Evolutionary conservation across 352 stramenopile genomes (phyloP), one percentile per base, ranked within the genome.

Genomic region (Globisporangium nagaii): DNA sequence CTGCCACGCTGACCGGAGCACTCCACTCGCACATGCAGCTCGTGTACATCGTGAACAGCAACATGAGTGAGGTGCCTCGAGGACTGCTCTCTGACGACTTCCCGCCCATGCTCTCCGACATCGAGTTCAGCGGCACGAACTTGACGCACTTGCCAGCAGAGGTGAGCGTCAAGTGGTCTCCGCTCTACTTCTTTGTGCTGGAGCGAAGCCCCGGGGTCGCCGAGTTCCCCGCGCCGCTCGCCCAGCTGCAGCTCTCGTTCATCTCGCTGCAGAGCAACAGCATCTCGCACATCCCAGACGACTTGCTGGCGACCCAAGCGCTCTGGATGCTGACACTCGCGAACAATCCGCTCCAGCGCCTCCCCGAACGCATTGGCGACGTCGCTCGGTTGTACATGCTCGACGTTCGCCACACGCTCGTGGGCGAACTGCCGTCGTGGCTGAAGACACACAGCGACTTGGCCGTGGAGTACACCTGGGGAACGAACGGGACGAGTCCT

Each of bases 91-190:
- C 62, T 1, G n/a, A 13, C 4, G 53, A 77, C n/a, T 75, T 73
- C n/a, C 71, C 73, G 1, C 36, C 56, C 1, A 57, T 35, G 2
- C 32, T 82, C 7, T 39, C 51, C 4, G 73, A 80, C 34, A 59
- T 84, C 27, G 62, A 77, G 35, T 57, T 84, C n/a, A 67, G 56
- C 9, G 58, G 66, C 1, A 70, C 71, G 3, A 83, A 52, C 49
- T 77, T 10, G 46, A 44, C 3, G 28, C 24, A 7, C 19, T 79
- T 31, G 62, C 75, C 4, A 41, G 62, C 13, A 1, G 36, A 56
- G 1, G n/a, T 39, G 15, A 24, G 22, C 4, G 17, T 15, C 17
- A 46, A 28, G n/a, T 46, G 48, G 35, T 19, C 35, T 3, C 24
- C 17, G 11, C n/a, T 55, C 7, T 37, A 37, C 35, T 55, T 30